Base-by-base conservation (phyloP, 2,329 filamentous ascomycete species). In the Scopulariopsis brevicaulis region DNA sequence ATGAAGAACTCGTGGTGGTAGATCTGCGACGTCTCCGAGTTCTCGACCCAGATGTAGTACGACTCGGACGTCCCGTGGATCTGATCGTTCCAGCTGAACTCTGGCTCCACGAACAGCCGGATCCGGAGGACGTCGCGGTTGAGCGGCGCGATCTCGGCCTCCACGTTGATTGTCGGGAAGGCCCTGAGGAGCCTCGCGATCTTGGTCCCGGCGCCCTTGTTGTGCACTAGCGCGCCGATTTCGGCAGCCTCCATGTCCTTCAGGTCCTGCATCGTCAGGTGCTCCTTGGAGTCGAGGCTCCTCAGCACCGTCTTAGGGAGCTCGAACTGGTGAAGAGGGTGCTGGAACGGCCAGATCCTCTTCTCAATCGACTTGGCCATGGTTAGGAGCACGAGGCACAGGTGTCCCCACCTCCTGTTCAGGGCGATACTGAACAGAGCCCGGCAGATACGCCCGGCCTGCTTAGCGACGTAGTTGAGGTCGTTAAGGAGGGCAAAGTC, bases 31-130 rank as follows among this genome's bases (percentile, higher is more conserved):
- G 92, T 96, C 65, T 97, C 94, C 0, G 93, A 96, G 68, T 97
- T 96, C 70, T 99, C 94, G 3, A 99, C 93, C 95, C 94, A 99
- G 59, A 99, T 87, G 82, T 95, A 99, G 73, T 95, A 99, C 4
- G 93, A 93, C 67, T 99, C 94, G 0, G 93, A 96, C 2, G 86
- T 90, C 20, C 95, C 95, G 67, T 99, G 92, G 60, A 96, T 83
- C 53, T 89, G 85, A 64, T 97, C 93, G 64, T 96, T 96, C 94
- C 94, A 99, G 43, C 78, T 79, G 68, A 99, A 99, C 56, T 97
- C 92, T 0, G 94, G 90, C 1, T 86, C 90, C 20, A 99, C 80
- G 64, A 80, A 89, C 0, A 99, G 81, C 66, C 88, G 87, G 66
- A 99, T 91, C n/a, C 93, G 84, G 61, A 99, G 77, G 0, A 99